phyloP scores from a whole-genome alignment of 495 filamentous ascomycete genomes.

The Chaetomium cochliodes region DNA sequence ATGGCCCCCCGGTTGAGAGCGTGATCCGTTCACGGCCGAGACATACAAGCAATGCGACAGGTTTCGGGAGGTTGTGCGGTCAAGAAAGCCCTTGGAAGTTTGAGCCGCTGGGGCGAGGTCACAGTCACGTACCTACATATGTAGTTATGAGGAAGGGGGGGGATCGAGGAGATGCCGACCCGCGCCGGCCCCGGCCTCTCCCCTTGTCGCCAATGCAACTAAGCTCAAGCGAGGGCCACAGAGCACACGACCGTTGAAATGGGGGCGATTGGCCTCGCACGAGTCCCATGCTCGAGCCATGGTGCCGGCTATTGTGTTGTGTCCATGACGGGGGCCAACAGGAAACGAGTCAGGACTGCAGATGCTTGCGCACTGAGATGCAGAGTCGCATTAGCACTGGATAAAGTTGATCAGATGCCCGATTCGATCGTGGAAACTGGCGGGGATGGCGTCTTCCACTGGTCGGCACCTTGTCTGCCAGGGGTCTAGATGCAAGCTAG shows the following conservation, averaged over 20 bases:
- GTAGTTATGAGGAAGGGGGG: constrained; percentile 9
- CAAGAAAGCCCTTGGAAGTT: neutral
- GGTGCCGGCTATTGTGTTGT: constrained; percentile 3
- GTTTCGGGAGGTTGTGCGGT: neutral
- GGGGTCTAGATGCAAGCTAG: constrained; percentile 13
- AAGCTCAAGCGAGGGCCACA: constrained; percentile 10
- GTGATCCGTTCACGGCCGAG: neutral
- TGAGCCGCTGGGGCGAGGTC: neutral
- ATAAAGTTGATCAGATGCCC: constrained; percentile 20
- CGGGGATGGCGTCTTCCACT: neutral
- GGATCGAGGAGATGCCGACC: neutral
- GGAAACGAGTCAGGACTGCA: constrained; percentile 7
- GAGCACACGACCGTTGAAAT: constrained; percentile 20
- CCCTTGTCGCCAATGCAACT: constrained; percentile 12
- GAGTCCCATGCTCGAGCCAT: neutral
- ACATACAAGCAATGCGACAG: neutral
- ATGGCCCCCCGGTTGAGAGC: neutral
- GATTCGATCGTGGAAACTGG: constrained; percentile 6
- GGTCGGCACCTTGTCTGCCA: constrained; percentile 8
- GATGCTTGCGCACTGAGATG: neutral
- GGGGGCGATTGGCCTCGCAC: neutral
- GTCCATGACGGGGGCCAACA: neutral
- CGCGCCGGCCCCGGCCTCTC: neutral
- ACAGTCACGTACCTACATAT: neutral
- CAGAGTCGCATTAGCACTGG: constrained; percentile 9